phyloP scores from a whole-genome alignment of 495 filamentous ascomycete genomes.

The Lichina pygmaea region DNA sequence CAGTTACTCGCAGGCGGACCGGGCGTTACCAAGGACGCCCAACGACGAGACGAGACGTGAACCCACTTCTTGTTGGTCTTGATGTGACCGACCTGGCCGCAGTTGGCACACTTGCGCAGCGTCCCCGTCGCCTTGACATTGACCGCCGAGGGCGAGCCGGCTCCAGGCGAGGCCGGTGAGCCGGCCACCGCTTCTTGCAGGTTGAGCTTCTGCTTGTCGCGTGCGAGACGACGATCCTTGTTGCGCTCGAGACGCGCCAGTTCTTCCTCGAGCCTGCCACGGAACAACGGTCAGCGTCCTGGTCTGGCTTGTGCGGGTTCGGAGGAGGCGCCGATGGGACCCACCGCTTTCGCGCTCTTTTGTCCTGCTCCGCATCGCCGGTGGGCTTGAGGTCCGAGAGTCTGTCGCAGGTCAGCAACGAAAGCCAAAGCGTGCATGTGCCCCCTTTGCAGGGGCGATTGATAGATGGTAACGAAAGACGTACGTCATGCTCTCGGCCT shows the following conservation, averaged over 20 bases:
- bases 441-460: neutral
- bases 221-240: constrained; percentile 67
- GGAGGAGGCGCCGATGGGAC: constrained; percentile 1
- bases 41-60: constrained; percentile 13
- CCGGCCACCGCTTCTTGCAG: constrained; percentile 18
- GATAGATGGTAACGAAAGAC: constrained; percentile 7
- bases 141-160: constrained; percentile 21
- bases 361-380: constrained; percentile 45
- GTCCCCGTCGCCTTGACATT: constrained; percentile 27
- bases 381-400: constrained; percentile 39
- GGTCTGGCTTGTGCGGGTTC: neutral
- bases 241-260: constrained; percentile 64
- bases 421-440: neutral
- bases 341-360: constrained; percentile 26
- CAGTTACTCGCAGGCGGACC: neutral
- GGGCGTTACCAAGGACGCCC: neutral
- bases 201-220: constrained; percentile 64
- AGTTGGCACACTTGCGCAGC: constrained; percentile 88
- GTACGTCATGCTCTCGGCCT: constrained; percentile 22
- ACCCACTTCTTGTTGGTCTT: constrained; percentile 82
- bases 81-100: constrained; percentile 86
- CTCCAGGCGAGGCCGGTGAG: constrained; percentile 11
- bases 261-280: constrained; percentile 40
- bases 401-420: constrained; percentile 6
- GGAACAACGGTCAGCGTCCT: no score